Evolutionary conservation across 2,329 filamentous ascomycete genomes (phyloP).

Genomic region (Colletotrichum cuscutae): DNA sequence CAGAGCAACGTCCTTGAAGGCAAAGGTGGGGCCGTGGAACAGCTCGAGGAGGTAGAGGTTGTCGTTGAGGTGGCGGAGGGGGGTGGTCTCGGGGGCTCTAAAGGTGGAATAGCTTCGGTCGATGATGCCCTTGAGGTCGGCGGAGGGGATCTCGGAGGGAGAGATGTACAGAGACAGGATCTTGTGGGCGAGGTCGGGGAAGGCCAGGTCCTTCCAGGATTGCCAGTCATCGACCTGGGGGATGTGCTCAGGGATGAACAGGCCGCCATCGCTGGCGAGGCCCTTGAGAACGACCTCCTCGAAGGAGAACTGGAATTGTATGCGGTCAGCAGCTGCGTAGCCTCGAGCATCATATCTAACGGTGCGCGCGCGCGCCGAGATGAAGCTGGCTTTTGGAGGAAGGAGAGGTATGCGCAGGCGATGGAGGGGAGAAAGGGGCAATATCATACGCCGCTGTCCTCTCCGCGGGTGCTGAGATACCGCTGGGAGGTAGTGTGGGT

Average conservation of each 20-base stretch:
- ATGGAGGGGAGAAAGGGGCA: neutral
- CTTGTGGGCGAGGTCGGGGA: conserved; percentile 83
- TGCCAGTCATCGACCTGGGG: conserved; percentile 74
- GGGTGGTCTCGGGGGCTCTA: conserved; percentile 80
- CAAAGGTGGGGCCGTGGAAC: conserved; percentile 95
- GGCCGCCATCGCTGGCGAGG: conserved; percentile 84
- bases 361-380: neutral
- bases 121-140: conserved; percentile 86
- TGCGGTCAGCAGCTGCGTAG: conserved; percentile 20
- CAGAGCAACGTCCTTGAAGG: conserved; percentile 92
- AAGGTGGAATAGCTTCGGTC: conserved; percentile 90
- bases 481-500: conserved; percentile 58
- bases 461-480: conserved; percentile 62
- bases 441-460: conserved; percentile 57
- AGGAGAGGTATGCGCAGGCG: neutral
- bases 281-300: conserved; percentile 92
- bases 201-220: conserved; percentile 82
- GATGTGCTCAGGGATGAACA: conserved; percentile 89
- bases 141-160: conserved; percentile 79
- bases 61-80: conserved; percentile 79
- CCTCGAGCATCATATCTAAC: neutral
- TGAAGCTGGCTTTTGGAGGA: neutral
- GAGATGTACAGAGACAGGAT: conserved; percentile 92
- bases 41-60: conserved; percentile 90
- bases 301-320: conserved; percentile 76